Base-by-base conservation (phyloP, 2,329 filamentous ascomycete species). In the Aspergillus texensis region DNA sequence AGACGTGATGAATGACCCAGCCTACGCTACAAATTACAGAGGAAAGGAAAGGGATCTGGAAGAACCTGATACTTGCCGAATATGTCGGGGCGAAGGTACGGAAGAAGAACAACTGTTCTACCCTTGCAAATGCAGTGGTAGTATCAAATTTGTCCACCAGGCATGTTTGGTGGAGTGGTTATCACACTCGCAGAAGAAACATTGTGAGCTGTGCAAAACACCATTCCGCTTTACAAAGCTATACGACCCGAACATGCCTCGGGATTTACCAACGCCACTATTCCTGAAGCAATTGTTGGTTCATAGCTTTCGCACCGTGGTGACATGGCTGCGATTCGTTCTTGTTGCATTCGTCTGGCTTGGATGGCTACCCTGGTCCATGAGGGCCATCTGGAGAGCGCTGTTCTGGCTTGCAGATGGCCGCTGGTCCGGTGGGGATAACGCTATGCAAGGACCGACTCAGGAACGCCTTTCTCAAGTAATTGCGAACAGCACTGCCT, bases 191-290 rank as follows among this genome's bases (percentile, higher is more conserved):
- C 94, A 99, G 77, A 99, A 99, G 86, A 98, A 98, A 79, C 92
- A 99, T 83, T 99, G 96, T 84, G 95, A 99, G 82, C 89, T 99
- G 41, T 99, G 95, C 88, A 99, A 99, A 82, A 99, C 95, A 2
- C 90, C 94, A 0, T 99, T 98, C 75, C 91, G 93, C 65, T 99
- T 99, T 82, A 99, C 95, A 59, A 99, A 99, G 80, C 87, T 99
- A 45, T 99, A 99, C 81, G 89, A 94, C 65, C 93, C 93, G 4
- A 87, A 94, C 74, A 99, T 99, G 95, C 96, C 95, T 1, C 86
- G 88, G 66, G 88, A 87, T 14, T 85, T 99, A 16, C 95, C 96
- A 0, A 85, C 89, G 46, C 86, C 90, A 55, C 84, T 99, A 66
- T 97, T 99, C 72, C 69, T 93, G 61, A 89, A 88, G 67, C 91